These are phyloP conservation scores for Tricharina praecox DNA, from an alignment of 495 filamentous ascomycete species.

Conservation along the genomic window DNA sequence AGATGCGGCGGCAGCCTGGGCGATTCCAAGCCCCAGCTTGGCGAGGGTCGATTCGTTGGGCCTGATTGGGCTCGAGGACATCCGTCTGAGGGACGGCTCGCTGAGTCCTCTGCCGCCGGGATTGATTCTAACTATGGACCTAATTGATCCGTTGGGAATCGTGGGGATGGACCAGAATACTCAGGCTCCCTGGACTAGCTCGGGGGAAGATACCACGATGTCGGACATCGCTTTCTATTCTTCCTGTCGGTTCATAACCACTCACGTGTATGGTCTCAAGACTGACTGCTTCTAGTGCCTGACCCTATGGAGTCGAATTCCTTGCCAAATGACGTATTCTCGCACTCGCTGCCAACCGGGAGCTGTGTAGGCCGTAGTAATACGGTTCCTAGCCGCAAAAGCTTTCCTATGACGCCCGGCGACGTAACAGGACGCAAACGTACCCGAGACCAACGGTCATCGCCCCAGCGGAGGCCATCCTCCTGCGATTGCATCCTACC, in stretches of 20 bases:
- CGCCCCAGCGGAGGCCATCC: neutral
- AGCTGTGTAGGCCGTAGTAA: too few species aligned
- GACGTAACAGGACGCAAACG: slow-evolving; percentile 5
- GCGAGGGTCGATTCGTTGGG: neutral
- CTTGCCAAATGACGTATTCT: neutral
- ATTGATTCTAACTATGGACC: slow-evolving; percentile 1
- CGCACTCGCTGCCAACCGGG: too few species aligned
- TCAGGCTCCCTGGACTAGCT: slow-evolving; percentile 1
- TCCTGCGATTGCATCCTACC: slow-evolving; percentile 9
- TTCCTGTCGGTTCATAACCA: neutral
- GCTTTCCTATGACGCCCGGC: neutral
- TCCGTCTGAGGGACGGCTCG: slow-evolving; percentile 7
- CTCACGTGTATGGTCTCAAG: neutral
- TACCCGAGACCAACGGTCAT: slow-evolving; percentile 3
- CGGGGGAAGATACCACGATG: slow-evolving; percentile 3
- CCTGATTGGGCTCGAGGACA: slow-evolving; percentile 1
- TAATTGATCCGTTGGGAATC: neutral
- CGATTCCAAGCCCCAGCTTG: neutral
- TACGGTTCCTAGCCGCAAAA: neutral
- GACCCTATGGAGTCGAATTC: neutral
- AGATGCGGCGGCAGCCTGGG: neutral
- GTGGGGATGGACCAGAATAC: slow-evolving; percentile 10
- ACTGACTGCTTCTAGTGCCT: neutral
- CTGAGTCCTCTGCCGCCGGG: slow-evolving; percentile 5
- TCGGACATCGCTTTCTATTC: neutral